Evolutionary conservation across 768 basidiomycete genomes (phyloP).

Genomic region (Suillus hirtellus): DNA sequence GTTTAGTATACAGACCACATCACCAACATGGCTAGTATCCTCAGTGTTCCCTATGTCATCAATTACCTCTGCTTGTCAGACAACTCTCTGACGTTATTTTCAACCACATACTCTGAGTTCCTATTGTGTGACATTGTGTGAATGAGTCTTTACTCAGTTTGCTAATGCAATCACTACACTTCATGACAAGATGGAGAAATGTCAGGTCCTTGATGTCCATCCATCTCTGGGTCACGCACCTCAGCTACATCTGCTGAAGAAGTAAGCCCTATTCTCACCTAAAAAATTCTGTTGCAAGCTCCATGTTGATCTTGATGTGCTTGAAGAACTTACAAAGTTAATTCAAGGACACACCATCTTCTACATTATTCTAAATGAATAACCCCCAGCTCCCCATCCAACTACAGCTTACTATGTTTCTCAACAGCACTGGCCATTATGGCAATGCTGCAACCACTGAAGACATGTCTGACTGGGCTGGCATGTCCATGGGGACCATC

Average conservation of each 20-base stretch:
- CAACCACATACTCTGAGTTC: not conserved
- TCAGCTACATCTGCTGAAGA: conserved; percentile 8
- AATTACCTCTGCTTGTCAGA: not conserved
- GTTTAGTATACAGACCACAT: not conserved
- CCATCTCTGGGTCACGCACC: not conserved
- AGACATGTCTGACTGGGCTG: conserved; percentile 10
- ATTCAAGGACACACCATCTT: conserved; percentile 30
- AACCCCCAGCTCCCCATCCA: not conserved
- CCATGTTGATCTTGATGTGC: conserved; percentile 25
- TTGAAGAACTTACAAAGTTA: conserved; percentile 18
- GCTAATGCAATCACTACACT: not conserved
- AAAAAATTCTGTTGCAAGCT: conserved; percentile 20
- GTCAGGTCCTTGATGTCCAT: not conserved
- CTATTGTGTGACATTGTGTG: not conserved
- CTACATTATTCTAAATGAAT: conserved; percentile 20
- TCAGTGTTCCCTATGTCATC: not conserved
- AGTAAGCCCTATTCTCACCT: conserved; percentile 3
- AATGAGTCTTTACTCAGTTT: not conserved
- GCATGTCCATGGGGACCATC: conserved; percentile 12
- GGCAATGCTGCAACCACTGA: conserved; percentile 3
- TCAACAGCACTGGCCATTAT: conserved; percentile 10
- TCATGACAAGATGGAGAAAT: not conserved
- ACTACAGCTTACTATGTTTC: conserved; percentile 7
- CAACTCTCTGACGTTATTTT: not conserved
- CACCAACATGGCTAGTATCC: not conserved